Base-by-base conservation (phyloP, 257 asterid genomes). In the Forsythia suspensa region DNA sequence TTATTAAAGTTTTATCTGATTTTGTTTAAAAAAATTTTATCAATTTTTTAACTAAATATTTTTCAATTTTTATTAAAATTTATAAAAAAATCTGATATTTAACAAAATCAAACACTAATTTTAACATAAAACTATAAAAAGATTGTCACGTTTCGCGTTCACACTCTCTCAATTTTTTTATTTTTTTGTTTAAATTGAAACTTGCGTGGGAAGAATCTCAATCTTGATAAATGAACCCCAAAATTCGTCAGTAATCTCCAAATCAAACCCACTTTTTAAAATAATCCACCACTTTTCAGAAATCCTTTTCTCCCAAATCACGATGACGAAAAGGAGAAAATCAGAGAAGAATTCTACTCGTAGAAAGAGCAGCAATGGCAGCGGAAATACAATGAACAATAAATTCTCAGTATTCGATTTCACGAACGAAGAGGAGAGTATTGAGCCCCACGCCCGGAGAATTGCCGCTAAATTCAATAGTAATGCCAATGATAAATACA, bases 371-470 rank as follows among this genome's bases (percentile, higher is more conserved):
- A 76, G 70, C 52, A 63, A 52, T 44, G 80, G 80, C 48, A 79
- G 73, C 18, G 63, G 80, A 69, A 57, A 79, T 36, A 48, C 80
- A 51, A 78, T 78, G 13, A 63, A 48, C 73, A 55, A 40, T 37
- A 87, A 75, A 18, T 81, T 79, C 70, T 38, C 90, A 6, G 92
- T 76, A 20, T 94, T 84, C 72, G 97, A 92, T 0, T 92, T 94
- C 83, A n/a, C 41, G 42, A 80, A 44, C 0, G 90, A 85, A 3
- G 97, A 94, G 18, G 40, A 52, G 40, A 84, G 65, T 6, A 82
- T 82, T 43, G 97, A 91, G 84, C 41, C 38, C 21, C 81, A 74
- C 8, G 66, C 93, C 12, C 77, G 74, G 76, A 87, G 81, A 78
- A 1, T 7, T 43, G 51, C 80, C 5, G 81, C 88, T 6, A 92